Conservation (phyloP, 306 rosid species). For the Pueraria montana region DNA sequence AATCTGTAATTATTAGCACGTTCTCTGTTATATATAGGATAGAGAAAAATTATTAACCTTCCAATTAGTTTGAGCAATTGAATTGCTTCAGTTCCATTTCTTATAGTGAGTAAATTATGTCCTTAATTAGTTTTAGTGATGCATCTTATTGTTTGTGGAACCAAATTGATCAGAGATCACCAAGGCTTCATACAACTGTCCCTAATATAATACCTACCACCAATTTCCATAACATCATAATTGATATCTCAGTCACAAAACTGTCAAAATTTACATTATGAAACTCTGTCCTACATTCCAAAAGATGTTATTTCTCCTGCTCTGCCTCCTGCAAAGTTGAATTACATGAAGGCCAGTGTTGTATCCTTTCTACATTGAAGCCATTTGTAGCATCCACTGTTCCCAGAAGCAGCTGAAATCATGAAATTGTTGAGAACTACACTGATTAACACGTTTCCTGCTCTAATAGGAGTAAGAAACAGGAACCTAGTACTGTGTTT, state of each 20-base stretch:
- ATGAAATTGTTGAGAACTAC: neutral
- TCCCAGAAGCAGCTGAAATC: neutral
- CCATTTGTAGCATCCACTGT: conserved; percentile 3
- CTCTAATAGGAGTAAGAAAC: neutral
- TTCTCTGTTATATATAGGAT: neutral
- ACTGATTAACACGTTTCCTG: neutral
- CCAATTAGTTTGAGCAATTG: neutral
- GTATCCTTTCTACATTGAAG: neutral
- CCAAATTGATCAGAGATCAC: neutral
- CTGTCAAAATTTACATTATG: neutral
- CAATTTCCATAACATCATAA: neutral
- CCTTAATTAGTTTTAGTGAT: neutral
- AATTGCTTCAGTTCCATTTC: neutral
- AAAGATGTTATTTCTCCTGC: neutral
- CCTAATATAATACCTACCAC: neutral
- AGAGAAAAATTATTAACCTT: neutral
- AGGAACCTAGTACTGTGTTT: neutral
- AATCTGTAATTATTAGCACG: neutral
- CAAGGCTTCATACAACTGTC: neutral
- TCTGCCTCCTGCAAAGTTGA: neutral
- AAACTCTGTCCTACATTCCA: neutral
- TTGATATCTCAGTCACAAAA: neutral
- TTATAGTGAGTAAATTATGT: neutral
- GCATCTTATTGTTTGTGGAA: neutral
- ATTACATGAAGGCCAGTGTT: neutral